Evolutionary conservation across 2,329 filamentous ascomycete species (phyloP).

Genomic region (Periconia macrospinosa): DNA sequence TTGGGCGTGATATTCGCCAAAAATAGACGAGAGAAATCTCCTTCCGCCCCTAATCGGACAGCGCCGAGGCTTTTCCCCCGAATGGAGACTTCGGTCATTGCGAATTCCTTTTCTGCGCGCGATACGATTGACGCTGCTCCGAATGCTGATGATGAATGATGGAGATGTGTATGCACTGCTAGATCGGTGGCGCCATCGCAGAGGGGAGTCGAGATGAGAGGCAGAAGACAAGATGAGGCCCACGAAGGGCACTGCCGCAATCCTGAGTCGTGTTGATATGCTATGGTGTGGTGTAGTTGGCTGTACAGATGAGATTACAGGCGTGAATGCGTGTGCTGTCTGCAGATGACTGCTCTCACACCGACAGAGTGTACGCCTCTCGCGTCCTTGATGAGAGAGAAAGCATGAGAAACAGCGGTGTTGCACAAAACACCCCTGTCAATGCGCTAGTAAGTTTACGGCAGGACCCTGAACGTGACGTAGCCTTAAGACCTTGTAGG

Average conservation of each 20-base stretch:
- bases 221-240: constrained; percentile 4
- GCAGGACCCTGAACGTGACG: constrained; percentile 23
- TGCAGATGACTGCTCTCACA: constrained; percentile 30
- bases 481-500: neutral
- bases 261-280: constrained; percentile 11
- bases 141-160: neutral
- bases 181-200: neutral
- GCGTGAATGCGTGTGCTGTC: neutral
- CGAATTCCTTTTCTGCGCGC: constrained; percentile 6
- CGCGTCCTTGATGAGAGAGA: constrained; percentile 5
- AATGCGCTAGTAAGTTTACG: constrained; percentile 9
- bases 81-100: neutral
- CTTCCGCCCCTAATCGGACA: neutral
- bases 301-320: neutral
- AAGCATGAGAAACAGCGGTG: constrained; percentile 30
- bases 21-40: constrained; percentile 1
- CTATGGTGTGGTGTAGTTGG: no score
- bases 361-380: constrained; percentile 19
- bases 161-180: neutral
- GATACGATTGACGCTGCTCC: neutral
- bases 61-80: neutral
- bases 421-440: constrained; percentile 9
- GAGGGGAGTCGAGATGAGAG: constrained; percentile 1
- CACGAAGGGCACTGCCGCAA: neutral
- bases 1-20: neutral